phyloP scores from a whole-genome alignment of 1,284 basidiomycete species.

The Sporisorium scitamineum region DNA sequence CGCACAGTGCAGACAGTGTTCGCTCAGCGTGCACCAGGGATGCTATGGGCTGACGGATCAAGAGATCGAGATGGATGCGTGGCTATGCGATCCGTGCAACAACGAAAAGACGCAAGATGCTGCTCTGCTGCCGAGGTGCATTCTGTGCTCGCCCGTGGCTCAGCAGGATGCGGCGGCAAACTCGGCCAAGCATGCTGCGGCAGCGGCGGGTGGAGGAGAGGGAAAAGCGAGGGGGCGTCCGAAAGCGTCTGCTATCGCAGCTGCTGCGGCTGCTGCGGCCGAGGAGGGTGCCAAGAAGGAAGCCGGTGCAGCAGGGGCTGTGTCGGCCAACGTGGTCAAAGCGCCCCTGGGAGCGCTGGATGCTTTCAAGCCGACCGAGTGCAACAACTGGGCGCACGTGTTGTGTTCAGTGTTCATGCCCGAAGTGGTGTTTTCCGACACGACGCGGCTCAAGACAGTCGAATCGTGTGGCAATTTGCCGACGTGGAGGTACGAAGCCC shows the following conservation, averaged over 20 bases:
- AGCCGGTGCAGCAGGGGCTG: not conserved
- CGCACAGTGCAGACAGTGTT: constrained; percentile 61
- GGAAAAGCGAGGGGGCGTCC: constrained; percentile 31
- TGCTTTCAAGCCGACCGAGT: constrained; percentile 91
- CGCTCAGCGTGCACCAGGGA: constrained; percentile 63
- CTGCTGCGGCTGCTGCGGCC: constrained; percentile 3
- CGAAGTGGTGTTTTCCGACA: constrained; percentile 83
- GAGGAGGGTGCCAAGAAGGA: constrained; percentile 35
- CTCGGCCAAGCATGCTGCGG: constrained; percentile 36
- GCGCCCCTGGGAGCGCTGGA: constrained; percentile 74
- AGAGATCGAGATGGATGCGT: constrained; percentile 51
- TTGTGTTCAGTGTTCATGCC: constrained; percentile 88
- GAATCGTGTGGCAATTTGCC: constrained; percentile 87
- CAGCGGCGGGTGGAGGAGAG: constrained; percentile 11
- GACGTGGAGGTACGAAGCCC: constrained; percentile 67
- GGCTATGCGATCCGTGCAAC: constrained; percentile 64
- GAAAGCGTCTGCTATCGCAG: constrained; percentile 16
- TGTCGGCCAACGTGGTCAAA: constrained; percentile 11
- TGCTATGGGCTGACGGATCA: constrained; percentile 61
- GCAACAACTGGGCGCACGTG: constrained; percentile 90
- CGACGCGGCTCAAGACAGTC: constrained; percentile 78
- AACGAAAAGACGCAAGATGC: constrained; percentile 62
- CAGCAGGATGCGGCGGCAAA: constrained; percentile 48
- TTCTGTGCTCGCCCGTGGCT: constrained; percentile 52
- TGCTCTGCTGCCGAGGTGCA: constrained; percentile 58